Evolutionary conservation across 1,139 yeast species (phyloP).

Genomic region (Chernovozyma aurita): DNA sequence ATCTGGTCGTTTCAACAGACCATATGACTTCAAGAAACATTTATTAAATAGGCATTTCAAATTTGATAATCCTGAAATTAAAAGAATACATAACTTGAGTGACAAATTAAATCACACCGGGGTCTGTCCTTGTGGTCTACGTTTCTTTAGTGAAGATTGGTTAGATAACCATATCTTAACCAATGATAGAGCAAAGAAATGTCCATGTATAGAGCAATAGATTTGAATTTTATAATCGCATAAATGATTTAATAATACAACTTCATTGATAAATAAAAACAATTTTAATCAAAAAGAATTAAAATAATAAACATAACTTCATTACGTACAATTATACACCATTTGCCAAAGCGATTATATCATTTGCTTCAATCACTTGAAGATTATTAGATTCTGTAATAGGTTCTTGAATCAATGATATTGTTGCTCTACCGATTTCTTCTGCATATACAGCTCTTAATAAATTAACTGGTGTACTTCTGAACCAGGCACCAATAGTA

Average conservation of each 20-base stretch:
- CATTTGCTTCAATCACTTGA: conserved; percentile 5
- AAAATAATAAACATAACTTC: no score
- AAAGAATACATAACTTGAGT: conserved; percentile 46
- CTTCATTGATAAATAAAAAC: no score
- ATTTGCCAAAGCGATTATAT: conserved; percentile 2
- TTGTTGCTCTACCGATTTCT: conserved; percentile 47
- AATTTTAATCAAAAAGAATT: no score
- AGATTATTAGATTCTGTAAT: conserved; percentile 9
- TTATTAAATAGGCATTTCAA: conserved; percentile 57
- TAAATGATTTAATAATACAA: no score
- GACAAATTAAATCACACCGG: conserved; percentile 54
- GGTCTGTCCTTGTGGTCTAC: conserved; percentile 52
- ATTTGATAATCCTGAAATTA: conserved; percentile 48
- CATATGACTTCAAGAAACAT: conserved; percentile 68
- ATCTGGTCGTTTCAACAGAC: conserved; percentile 62
- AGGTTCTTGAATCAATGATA: conserved; percentile 22
- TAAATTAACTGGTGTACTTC: conserved; percentile 26
- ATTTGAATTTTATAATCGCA: no score
- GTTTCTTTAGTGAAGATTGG: conserved; percentile 53
- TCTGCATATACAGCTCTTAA: conserved; percentile 40
- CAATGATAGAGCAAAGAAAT: conserved; percentile 21
- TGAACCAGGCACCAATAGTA: conserved; percentile 26
- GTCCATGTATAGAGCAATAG: conserved; percentile 24
- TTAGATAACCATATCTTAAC: conserved; percentile 50
- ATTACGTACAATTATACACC: no score